These are phyloP conservation scores for Lathyrus aphaca DNA, from an alignment of 306 rosid genomes.

Conservation along the genomic window DNA sequence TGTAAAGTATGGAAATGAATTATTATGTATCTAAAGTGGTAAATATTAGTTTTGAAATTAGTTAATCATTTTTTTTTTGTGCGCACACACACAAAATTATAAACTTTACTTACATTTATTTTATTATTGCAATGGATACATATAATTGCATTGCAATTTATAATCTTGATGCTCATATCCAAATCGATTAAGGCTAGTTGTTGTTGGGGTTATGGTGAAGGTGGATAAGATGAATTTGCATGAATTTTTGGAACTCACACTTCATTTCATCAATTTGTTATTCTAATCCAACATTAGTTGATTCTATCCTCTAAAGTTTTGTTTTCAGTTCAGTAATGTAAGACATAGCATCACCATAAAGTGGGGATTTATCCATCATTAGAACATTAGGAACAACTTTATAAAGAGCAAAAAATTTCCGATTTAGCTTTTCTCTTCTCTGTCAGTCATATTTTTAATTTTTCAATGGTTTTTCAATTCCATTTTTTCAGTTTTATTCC, in stretches of 20 bases:
- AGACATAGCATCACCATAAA: conserved; percentile 78
- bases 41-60: too few species aligned
- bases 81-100: too few species aligned
- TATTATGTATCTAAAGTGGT: too few species aligned
- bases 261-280: too few species aligned
- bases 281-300: too few species aligned
- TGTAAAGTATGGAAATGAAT: too few species aligned
- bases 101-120: too few species aligned
- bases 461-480: conserved; percentile 87
- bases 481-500: conserved; percentile 90
- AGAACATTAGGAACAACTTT: conserved; percentile 93
- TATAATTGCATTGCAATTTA: conserved; percentile 58
- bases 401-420: conserved; percentile 47
- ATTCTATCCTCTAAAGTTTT: conserved; percentile 50
- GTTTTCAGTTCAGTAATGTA: conserved; percentile 80
- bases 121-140: too few species aligned
- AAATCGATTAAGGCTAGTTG: conserved; percentile 43
- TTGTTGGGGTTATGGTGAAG: conserved; percentile 9
- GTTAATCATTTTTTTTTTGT: too few species aligned
- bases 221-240: conserved; percentile 13
- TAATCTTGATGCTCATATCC: conserved; percentile 85
- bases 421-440: conserved; percentile 58
- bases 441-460: conserved; percentile 94
- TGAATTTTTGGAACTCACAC: too few species aligned
- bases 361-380: conserved; percentile 94